Evolutionary conservation across 768 basidiomycete species (phyloP).

Genomic region (Epithele typhae): DNA sequence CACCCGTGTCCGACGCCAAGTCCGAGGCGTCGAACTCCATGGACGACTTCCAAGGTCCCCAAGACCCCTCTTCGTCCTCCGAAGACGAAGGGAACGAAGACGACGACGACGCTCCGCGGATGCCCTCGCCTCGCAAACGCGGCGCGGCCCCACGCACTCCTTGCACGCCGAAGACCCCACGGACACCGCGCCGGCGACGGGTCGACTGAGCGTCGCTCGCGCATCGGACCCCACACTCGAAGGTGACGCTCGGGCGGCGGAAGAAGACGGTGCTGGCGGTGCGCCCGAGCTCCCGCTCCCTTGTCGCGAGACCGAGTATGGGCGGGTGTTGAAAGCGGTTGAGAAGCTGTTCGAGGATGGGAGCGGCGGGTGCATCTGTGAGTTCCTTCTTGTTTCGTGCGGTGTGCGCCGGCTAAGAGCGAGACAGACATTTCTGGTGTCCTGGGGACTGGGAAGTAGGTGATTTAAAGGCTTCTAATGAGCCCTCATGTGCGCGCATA

Average conservation of each 20-base stretch:
- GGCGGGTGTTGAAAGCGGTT: constrained; percentile 66
- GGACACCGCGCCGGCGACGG: constrained; percentile 12
- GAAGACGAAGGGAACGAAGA: constrained; percentile 1
- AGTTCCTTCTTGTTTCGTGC: constrained; percentile 28
- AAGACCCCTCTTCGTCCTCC: neutral
- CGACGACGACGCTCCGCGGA: constrained; percentile 32
- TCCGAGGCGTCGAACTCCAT: constrained; percentile 10
- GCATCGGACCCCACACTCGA: constrained; percentile 74
- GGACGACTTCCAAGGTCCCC: constrained; percentile 7
- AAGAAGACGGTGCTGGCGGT: constrained; percentile 32
- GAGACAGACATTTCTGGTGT: constrained; percentile 89
- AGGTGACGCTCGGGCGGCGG: constrained; percentile 55
- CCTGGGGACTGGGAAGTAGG: constrained; percentile 86
- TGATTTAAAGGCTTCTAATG: neutral
- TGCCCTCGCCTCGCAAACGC: constrained; percentile 51
- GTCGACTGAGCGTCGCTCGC: constrained; percentile 37
- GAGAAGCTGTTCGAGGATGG: constrained; percentile 88
- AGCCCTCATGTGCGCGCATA: constrained; percentile 25
- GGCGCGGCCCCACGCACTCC: constrained; percentile 7
- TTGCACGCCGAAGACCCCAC: constrained; percentile 12
- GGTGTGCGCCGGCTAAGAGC: too few relatives aligned
- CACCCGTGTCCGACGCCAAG: neutral
- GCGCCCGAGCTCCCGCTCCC: constrained; percentile 53
- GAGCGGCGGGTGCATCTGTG: constrained; percentile 93
- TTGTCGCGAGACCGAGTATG: constrained; percentile 85